A percentile compares a stretch with the other conserved stretches of the same genome.
These are phyloP conservation scores for Thamnidium elegans DNA, from an alignment of 192 early-diverging fungal genomes.

Conservation along the genomic window DNA sequence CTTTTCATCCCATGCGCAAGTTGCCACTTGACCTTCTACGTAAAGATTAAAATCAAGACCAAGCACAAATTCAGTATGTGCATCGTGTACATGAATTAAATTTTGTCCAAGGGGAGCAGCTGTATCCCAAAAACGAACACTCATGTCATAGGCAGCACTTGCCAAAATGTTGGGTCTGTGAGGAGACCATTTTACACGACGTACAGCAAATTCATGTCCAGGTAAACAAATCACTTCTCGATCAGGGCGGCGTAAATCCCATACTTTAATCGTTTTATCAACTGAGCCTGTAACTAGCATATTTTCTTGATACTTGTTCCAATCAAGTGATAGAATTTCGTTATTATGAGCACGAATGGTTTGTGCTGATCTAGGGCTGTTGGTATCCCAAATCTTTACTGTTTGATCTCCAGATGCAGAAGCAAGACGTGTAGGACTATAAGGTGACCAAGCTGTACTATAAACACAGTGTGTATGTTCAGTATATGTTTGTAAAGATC, in stretches of 20 bases:
- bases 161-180: slow-evolving; percentile 80
- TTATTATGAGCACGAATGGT: slow-evolving; percentile 78
- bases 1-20: slow-evolving; percentile 95
- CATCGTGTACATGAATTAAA: slow-evolving; percentile 71
- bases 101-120: slow-evolving; percentile 35
- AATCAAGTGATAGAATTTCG: slow-evolving; percentile 91
- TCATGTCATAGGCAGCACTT: slow-evolving; percentile 95
- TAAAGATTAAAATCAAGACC: slow-evolving; percentile 94
- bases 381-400: slow-evolving; percentile 89
- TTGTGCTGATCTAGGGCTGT: slow-evolving; percentile 61
- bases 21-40: slow-evolving; percentile 81
- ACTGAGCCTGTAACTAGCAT: slow-evolving; percentile 86
- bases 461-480: slow-evolving; percentile 96
- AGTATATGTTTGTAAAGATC: slow-evolving; percentile 80
- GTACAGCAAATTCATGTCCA: slow-evolving; percentile 92
- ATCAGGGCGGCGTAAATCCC: slow-evolving; percentile 82
- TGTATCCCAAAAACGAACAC: slow-evolving; percentile 89
- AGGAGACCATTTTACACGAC: slow-evolving; percentile 90
- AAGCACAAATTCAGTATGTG: slow-evolving; percentile 95
- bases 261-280: slow-evolving; percentile 85
- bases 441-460: slow-evolving; percentile 81
- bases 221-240: slow-evolving; percentile 69
- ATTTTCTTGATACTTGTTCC: slow-evolving; percentile 95
- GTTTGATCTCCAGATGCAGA: slow-evolving; percentile 90
- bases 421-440: slow-evolving; percentile 71